Conservation (phyloP, 371 early-diverging fungal genomes). For the Circinella umbellata region DNA sequence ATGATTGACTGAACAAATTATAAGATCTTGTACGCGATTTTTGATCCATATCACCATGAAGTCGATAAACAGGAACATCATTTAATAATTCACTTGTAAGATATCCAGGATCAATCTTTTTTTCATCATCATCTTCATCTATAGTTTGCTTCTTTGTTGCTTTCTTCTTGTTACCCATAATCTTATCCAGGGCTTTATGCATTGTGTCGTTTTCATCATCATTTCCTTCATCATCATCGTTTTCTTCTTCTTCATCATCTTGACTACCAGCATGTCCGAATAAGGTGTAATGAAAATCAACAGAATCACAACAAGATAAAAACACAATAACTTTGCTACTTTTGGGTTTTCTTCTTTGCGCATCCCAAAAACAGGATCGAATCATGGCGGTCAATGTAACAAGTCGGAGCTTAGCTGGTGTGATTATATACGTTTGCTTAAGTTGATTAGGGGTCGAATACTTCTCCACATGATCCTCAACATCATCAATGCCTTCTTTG, state of each 20-base stretch:
- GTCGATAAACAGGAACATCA: conserved; percentile 70
- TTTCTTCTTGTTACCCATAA: conserved; percentile 24
- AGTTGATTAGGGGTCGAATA: conserved; percentile 82
- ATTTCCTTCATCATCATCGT: conserved; percentile 41
- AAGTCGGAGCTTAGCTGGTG: conserved; percentile 91
- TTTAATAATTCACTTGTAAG: conserved; percentile 39
- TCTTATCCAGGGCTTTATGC: conserved; percentile 27
- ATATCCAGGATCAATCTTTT: conserved; percentile 17
- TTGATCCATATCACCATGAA: conserved; percentile 92
- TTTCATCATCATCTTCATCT: conserved; percentile 36
- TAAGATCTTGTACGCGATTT: conserved; percentile 76
- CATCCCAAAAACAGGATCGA: conserved; percentile 50
- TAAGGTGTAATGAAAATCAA: conserved; percentile 89
- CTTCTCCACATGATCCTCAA: conserved; percentile 32
- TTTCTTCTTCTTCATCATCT: conserved; percentile 47
- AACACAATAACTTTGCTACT: conserved; percentile 84
- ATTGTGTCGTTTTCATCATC: conserved; percentile 35
- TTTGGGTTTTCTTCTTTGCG: conserved; percentile 48
- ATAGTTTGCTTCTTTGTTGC: conserved; percentile 35
- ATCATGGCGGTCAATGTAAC: conserved; percentile 82
- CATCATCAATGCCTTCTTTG: conserved; percentile 2
- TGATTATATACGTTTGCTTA: conserved; percentile 79
- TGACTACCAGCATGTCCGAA: conserved; percentile 64
- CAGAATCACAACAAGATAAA: conserved; percentile 88
- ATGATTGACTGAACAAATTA: conserved; percentile 67